Conservation (phyloP, 306 rosid species). For the Vigna hirtella region DNA sequence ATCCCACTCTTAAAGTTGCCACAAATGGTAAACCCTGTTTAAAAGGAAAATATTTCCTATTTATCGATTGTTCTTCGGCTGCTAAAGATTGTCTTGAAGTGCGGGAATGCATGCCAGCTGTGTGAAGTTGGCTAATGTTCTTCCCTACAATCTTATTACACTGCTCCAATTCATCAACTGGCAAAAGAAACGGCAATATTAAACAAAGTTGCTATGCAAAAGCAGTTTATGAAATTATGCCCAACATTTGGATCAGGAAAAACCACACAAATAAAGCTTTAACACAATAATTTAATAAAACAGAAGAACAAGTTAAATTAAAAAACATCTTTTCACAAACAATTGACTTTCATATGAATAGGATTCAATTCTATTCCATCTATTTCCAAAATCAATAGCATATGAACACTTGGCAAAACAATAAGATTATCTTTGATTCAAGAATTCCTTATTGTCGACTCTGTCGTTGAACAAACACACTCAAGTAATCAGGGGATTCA, state of each 20-base stretch:
- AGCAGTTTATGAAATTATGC: constrained; percentile 1
- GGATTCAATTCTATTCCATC: constrained; percentile 34
- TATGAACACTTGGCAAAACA: constrained; percentile 19
- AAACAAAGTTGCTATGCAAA: constrained; percentile 25
- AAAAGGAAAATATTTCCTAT: constrained; percentile 82
- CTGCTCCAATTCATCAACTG: constrained; percentile 97
- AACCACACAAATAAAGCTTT: constrained; percentile 28
- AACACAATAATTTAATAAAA: constrained; percentile 4
- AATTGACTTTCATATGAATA: constrained; percentile 10
- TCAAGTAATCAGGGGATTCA: constrained; percentile 15
- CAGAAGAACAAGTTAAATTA: neutral
- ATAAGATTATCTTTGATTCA: neutral
- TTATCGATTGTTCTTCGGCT: constrained; percentile 58
- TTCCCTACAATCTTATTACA: constrained; percentile 94
- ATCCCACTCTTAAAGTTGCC: constrained; percentile 95
- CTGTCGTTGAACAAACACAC: constrained; percentile 26
- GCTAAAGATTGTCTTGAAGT: constrained; percentile 59
- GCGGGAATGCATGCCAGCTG: constrained; percentile 51
- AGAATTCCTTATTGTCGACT: constrained; percentile 19
- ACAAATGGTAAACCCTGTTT: constrained; percentile 94
- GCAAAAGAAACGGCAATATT: constrained; percentile 47
- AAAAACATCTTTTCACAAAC: constrained; percentile 15
- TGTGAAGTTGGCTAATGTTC: constrained; percentile 53
- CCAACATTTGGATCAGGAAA: constrained; percentile 35
- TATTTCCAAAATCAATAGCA: constrained; percentile 16